Conservation (phyloP, 176 grass and related monocot species). For the Bothriochloa decipiens region DNA sequence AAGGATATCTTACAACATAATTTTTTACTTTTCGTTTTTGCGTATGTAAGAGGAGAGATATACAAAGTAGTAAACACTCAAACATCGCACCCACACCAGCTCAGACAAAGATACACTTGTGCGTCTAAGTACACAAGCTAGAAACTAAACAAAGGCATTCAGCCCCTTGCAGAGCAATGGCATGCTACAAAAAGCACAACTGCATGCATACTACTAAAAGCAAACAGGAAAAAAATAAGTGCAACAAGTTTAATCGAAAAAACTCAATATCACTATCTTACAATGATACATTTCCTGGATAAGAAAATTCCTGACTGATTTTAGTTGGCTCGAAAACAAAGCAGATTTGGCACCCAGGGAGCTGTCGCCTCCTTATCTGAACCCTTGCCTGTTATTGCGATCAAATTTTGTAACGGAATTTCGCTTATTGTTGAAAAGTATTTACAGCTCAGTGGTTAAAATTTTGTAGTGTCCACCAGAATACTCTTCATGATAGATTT, state of each 20-base stretch:
- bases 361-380: background rate
- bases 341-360: background rate
- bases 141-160: conserved; percentile 8
- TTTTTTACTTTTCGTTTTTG: background rate
- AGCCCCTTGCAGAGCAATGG: background rate
- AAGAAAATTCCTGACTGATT: background rate
- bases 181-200: background rate
- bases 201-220: background rate
- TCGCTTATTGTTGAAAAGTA: background rate
- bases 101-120: too few relatives aligned
- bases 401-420: background rate
- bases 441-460: background rate
- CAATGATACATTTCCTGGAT: background rate
- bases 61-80: background rate
- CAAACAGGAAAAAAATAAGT: too few relatives aligned
- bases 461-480: background rate
- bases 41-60: background rate
- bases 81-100: background rate
- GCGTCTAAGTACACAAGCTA: background rate
- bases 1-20: conserved; percentile 20
- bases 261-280: background rate
- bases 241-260: background rate
- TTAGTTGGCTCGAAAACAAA: background rate
- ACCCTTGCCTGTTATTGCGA: background rate
- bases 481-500: background rate